Evolutionary conservation across 1,284 basidiomycete species (phyloP), one percentile per base, ranked within the genome.

Genomic region (Erythrobasidium hasegawianum): DNA sequence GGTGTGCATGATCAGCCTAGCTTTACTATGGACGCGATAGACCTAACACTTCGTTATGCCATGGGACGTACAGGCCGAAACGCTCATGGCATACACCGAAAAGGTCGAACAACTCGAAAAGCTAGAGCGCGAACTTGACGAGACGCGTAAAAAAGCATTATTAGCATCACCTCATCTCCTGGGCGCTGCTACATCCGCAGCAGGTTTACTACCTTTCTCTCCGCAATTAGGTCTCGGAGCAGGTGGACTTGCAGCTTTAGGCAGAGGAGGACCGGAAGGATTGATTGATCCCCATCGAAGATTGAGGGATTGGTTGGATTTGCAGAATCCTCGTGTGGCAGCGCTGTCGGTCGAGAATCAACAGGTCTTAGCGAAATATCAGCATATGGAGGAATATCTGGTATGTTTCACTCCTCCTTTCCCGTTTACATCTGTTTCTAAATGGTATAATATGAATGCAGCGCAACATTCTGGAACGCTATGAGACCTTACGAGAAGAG

Each of bases 101-200:
- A 65, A 65, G 38, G 43, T 65, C 29, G 62, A 65, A 20, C 43
- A 20, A 3, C 38, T 65, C 45, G 4, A n/a, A 13, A 57, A 40
- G 24, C 49, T 65, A 14, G 38, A 58, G 43, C 45, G 27, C 27
- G 62, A 65, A 38, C 55, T 65, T 7, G 33, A 50, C 24, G 45
- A 49, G 3, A 45, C 62, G 10, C 55, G 55, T n/a, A 38, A 43
- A n/a, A 41, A 50, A 26, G 62, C 62, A 16, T 20, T 58, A 8
- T 47, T 49, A 49, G 62, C 56, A 20, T 50, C 43, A 2, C 62
- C 62, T 27, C 43, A 24, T 14, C 14, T 47, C 7, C 14, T 18
- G 16, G 43, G 43, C 4, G 33, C 33, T 5, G 33, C 33, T 5
- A 33, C 33, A 33, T 4, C 33, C 11, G 33, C 4, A 11, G 33